These are phyloP conservation scores for Rhytidhysteron rufulum DNA, from an alignment of 2,329 filamentous ascomycete genomes.

Conservation along the genomic window DNA sequence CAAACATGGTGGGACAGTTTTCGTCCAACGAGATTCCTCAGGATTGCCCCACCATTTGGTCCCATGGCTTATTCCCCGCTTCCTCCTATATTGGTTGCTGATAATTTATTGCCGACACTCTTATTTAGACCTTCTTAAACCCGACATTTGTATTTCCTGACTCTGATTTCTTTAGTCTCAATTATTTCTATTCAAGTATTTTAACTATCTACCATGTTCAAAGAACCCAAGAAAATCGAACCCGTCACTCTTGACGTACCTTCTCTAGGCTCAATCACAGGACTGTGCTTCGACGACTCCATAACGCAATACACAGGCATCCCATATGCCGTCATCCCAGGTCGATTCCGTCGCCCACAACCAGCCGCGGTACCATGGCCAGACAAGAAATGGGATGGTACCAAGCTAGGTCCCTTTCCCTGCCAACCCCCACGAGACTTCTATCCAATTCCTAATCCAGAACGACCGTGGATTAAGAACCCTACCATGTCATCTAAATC, in stretches of 20 bases:
- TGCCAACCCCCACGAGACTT: slow-evolving; percentile 1
- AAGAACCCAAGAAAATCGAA: not conserved
- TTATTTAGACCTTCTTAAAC: too few species aligned
- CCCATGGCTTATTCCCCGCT: too few species aligned
- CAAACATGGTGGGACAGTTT: too few species aligned
- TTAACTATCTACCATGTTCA: not conserved
- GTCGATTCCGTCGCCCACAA: not conserved
- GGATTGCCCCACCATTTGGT: too few species aligned
- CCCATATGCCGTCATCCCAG: not conserved
- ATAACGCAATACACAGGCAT: not conserved
- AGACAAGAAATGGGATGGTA: slow-evolving; percentile 1
- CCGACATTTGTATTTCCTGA: too few species aligned
- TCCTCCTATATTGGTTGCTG: too few species aligned
- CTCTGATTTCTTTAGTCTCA: too few species aligned
- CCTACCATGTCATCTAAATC: not conserved
- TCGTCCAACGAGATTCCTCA: too few species aligned
- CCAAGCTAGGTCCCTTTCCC: not conserved
- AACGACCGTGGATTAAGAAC: slow-evolving; percentile 1
- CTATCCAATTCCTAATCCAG: slow-evolving; percentile 1
- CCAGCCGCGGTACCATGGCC: slow-evolving; percentile 1
- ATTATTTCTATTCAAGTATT: too few species aligned
- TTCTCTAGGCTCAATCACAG: not conserved
- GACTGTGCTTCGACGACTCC: not conserved
- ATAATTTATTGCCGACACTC: too few species aligned
- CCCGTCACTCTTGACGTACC: not conserved